Base-by-base conservation (phyloP, 2,329 filamentous ascomycete species). In the Fusarium nelsonii region DNA sequence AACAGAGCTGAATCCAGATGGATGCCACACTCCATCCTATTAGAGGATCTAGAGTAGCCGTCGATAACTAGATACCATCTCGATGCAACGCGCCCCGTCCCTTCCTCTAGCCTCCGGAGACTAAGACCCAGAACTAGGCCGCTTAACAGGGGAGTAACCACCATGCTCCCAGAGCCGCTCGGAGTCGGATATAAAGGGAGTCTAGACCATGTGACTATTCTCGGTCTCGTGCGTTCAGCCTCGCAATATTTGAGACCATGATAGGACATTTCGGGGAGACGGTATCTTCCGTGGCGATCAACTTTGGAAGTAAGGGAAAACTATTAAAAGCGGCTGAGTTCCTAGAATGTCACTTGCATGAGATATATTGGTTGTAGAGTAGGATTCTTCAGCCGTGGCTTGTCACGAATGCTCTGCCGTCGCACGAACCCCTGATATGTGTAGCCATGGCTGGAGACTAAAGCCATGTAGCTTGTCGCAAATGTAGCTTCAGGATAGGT, bases 161-260 rank as follows among this genome's bases (percentile, higher is more conserved):
- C 45, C 40, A 56, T 43, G 51, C 36, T 43, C 43, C 18, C 51
- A 53, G 36, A 49, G 41, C 65, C 48, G 45, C 61, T 44, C 23
- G 11, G 18, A 23, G 41, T 23, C 20, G 16, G n/a, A 43, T 45
- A 45, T 23, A 23, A 33, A 58, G 39, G 52, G 41, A 34, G 23
- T 51, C 8, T 37, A 46, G 46, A n/a, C n/a, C 43, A 51, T 39
- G 68, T 71, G 69, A 65, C 34, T 67, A 23, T 58, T 63, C 33
- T 23, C n/a, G 45, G 37, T 39, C 57, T 70, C 65, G 50, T 68
- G 49, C 57, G 53, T 70, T 8, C 65, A 71, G 61, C 65, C 68
- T 71, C 61, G 40, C 39, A 26, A 57, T 63, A 41, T 12, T 28
- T 8, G 16, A 23, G 12, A 43, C 28, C 12, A 34, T 68, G 59